phyloP scores from a whole-genome alignment of 2,329 filamentous ascomycete species.

The Apiospora malaysiana region DNA sequence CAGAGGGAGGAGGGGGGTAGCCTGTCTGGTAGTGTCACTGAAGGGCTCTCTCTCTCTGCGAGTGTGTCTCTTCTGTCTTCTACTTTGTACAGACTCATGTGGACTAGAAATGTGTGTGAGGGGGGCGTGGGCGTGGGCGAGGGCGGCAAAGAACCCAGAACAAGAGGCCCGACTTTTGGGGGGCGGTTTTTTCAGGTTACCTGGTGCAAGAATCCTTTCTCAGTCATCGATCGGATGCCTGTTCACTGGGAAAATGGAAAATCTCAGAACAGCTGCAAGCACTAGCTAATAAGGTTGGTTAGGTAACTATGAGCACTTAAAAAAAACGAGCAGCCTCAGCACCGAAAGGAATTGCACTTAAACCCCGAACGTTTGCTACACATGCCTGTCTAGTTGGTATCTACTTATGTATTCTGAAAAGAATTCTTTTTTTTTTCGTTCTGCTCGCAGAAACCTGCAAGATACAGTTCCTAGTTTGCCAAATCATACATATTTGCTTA shows the following conservation, averaged over 20 bases:
- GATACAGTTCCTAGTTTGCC: neutral
- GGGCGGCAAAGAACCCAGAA: neutral
- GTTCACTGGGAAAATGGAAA: slow-evolving; percentile 7
- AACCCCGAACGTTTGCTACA: neutral
- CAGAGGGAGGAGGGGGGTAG: neutral
- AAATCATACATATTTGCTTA: neutral
- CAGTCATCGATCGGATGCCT: slow-evolving; percentile 7
- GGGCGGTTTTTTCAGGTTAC: slow-evolving; percentile 12
- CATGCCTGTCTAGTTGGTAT: neutral
- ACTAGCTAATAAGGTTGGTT: slow-evolving; percentile 11
- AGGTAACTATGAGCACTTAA: neutral
- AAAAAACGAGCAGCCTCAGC: slow-evolving; percentile 3
- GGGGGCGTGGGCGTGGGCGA: neutral
- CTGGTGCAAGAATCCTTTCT: neutral
- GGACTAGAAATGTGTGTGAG: slow-evolving; percentile 1
- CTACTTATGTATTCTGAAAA: neutral
- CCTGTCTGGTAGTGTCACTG: neutral
- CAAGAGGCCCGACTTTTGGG: slow-evolving; percentile 2
- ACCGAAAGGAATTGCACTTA: neutral
- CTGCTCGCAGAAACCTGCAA: neutral
- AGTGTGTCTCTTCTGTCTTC: neutral
- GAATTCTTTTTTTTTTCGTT: neutral
- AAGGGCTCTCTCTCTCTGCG: neutral
- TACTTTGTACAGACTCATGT: neutral
- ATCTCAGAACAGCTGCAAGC: slow-evolving; percentile 19